Evolutionary conservation across 495 filamentous ascomycete species (phyloP), one percentile per base, ranked within the genome.

Genomic region (Penicillium lagena): DNA sequence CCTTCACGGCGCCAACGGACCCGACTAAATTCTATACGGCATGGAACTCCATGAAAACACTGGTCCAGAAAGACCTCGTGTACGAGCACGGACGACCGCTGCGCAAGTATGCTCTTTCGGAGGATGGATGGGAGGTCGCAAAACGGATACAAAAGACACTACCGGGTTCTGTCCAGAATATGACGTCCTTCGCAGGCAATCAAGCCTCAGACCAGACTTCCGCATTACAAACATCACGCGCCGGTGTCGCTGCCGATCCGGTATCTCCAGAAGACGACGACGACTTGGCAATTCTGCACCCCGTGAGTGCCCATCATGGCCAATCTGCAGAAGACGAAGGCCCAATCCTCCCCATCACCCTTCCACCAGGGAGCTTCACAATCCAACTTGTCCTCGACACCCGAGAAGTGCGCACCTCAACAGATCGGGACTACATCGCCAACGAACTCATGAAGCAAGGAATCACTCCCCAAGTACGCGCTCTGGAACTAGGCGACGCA

Each of bases 11-110:
- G 1, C 83, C 86, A 7, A 64, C 67, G 9, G 82, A 89, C 40
- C 67, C 83, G 3, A 82, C 69, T 6, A 85, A 79, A 51, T 86
- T 75, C 55, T 88, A 87, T 50, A 93, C 87, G 2, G 88, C 87
- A 0, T 94, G 89, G 89, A 83, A 75, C 55, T 87, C 86, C 1
- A 94, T 94, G 79, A 90, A 87, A 53, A 86, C 82, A 0, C 66
- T 93, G 27, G 52, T 81, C 2, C 68, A 80, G 27, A 90, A 90
- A 61, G 86, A 90, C 35, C 68, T 90, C 9, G 86, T 90, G 0
- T 83, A 81, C 46, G 79, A 85, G 41, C 77, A 78, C 33, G 84
- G 86, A 1, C 72, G 82, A 27, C 87, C 87, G 1, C 60, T 81
- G 11, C 71, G 80, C 40, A 82, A 76, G 50, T 94, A 89, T 60